Evolutionary conservation across 2,329 filamentous ascomycete species (phyloP).

Genomic region (Aspergillus sp.): DNA sequence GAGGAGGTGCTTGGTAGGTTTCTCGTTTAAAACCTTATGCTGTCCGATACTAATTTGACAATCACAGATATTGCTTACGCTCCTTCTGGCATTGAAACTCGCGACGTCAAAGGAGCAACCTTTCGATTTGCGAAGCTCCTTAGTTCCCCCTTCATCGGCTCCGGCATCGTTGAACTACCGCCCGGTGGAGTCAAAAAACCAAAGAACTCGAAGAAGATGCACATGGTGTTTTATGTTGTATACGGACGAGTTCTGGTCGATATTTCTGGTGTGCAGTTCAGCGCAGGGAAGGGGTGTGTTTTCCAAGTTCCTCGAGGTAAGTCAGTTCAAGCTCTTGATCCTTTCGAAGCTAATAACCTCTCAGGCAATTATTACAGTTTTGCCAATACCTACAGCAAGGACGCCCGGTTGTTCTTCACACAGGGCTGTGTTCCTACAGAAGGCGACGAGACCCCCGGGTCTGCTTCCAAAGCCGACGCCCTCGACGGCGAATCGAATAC

Average conservation of each 20-base stretch:
- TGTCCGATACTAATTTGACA: not conserved
- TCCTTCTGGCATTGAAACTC: constrained; percentile 59
- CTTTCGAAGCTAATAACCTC: not conserved
- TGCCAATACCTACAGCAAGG: constrained; percentile 72
- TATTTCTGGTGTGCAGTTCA: constrained; percentile 64
- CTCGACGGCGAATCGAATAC: constrained; percentile 29
- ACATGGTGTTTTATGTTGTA: constrained; percentile 94
- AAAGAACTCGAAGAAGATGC: constrained; percentile 95
- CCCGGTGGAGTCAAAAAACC: constrained; percentile 80
- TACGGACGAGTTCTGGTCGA: constrained; percentile 80
- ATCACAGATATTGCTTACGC: constrained; percentile 64
- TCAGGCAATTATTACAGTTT: constrained; percentile 94
- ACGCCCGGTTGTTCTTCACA: constrained; percentile 85
- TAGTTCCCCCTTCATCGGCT: constrained; percentile 82
- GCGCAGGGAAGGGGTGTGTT: constrained; percentile 83
- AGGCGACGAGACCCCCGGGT: constrained; percentile 31
- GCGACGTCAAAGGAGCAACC: constrained; percentile 65
- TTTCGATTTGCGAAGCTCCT: constrained; percentile 92
- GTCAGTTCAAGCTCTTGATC: constrained; percentile 36
- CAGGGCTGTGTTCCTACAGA: constrained; percentile 72
- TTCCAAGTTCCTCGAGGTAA: constrained; percentile 95
- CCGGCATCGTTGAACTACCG: constrained; percentile 86
- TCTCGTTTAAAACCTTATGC: not conserved
- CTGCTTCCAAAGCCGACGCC: constrained; percentile 28
- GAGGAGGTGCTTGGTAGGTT: constrained; percentile 47